Evolutionary conservation across 1,284 basidiomycete species (phyloP), one percentile per base, ranked within the genome.

Genomic region (Sporisorium exsertum): DNA sequence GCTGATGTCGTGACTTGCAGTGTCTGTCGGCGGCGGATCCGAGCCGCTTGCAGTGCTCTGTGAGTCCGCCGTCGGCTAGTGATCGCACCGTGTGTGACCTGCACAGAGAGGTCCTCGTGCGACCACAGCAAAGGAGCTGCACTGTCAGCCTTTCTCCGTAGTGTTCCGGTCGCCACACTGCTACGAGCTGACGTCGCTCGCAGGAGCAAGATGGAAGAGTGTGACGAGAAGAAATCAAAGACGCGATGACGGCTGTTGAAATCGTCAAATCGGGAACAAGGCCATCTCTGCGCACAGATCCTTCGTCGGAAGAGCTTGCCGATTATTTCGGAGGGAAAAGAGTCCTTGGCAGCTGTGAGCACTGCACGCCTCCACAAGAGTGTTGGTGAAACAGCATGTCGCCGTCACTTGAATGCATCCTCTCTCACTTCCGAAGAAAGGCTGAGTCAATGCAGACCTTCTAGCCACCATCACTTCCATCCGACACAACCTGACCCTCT

Each of bases 251-350:
- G 12, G 15, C 6, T 29, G 47, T 5, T 16, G 9, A 49, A 49
- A 29, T 49, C n/a, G 29, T 20, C 29, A 32, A 46, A 18, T n/a
- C 50, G 50, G 32, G 40, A 20, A n/a, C 40, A 3, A 18, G 40
- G 18, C 5, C 27, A 12, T 51, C 40, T 54, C 50, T 22, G 62
- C 62, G 56, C 63, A 65, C 57, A 65, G 63, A 65, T 55, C 63
- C 40, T 33, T 12, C 33, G 20, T 50, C 49, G 49, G 49, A 20
- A 20, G 29, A 1, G 12, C 29, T 9, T 20, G 29, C 49, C 49
- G 29, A 50, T 18, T 49, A n/a, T 29, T 49, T 15, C 6, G 26
- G 18, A 26, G 24, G 24, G 24, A 2, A 26, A 26, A 27, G 8
- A 18, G 15, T 15, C 9, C 42, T 47, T 49, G 40, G 55, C 55